Evolutionary conservation across 2,329 filamentous ascomycete genomes (phyloP), one percentile per base, ranked within the genome.

Genomic region (Curvularia sp.): DNA sequence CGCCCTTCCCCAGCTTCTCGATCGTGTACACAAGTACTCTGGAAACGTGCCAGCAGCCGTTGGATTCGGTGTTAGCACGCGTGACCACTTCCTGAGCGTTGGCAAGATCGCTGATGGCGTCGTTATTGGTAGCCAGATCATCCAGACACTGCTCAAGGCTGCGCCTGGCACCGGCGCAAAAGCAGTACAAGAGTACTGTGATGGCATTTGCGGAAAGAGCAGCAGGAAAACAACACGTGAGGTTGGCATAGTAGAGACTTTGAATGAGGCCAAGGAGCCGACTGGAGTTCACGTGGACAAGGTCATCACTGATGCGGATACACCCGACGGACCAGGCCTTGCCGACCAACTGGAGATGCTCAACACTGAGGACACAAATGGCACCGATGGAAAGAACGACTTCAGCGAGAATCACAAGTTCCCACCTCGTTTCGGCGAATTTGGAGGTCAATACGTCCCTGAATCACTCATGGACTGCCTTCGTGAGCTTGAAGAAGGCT

Each of bases 391-490:
- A 48, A 53, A 65, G 15, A 49, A 57, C 12, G 82, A 81, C 3
- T 65, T 68, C 26, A 57, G 62, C 9, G 65, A 73, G 46, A 69
- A 73, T 53, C 64, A 72, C 49, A 87, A 89, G 68, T 87, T 95
- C 51, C 92, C 93, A 12, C 87, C 92, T 63, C 89, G 93, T 51
- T 98, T 99, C 71, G 95, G 95, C 66, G 91, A 97, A 75, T 99
- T 96, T 65, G 95, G 95, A 70, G 95, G 95, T 15, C 94, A 98
- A 78, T 99, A 97, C 74, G 95, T 99, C 2, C 95, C 95, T 1
- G 95, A 99, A 79, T 95, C 93, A 20, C 85, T 99, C 61, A 98
- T 99, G 94, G 94, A 98, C 80, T 98, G 94, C 75, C 82, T 99
- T 58, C 89, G 89, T 0, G 87, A 99, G 79, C 86, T 99, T 5